phyloP scores from a whole-genome alignment of 2,329 filamentous ascomycete species.

The Pestalotiopsis sp. region DNA sequence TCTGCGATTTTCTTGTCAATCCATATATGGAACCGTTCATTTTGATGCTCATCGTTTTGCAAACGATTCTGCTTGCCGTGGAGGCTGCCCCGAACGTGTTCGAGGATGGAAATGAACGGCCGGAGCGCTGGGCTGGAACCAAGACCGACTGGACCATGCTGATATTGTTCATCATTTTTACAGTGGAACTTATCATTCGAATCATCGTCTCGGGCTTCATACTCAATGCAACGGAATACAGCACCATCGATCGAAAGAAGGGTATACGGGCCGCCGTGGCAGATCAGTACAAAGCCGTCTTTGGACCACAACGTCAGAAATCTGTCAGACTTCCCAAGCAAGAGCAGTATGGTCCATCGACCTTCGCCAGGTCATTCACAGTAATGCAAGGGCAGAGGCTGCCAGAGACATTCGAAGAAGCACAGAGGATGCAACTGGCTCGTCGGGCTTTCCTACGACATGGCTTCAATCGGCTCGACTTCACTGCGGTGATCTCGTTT shows the following conservation, averaged over 20 bases:
- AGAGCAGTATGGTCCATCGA: slow-evolving; percentile 54
- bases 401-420: slow-evolving; percentile 69
- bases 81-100: slow-evolving; percentile 77
- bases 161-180: slow-evolving; percentile 85
- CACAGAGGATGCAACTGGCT: slow-evolving; percentile 83
- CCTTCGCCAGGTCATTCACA: slow-evolving; percentile 77
- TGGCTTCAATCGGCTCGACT: slow-evolving; percentile 94
- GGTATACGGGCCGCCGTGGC: slow-evolving; percentile 74
- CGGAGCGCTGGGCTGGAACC: slow-evolving; percentile 62
- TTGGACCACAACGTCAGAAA: slow-evolving; percentile 77
- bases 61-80: slow-evolving; percentile 84
- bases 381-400: slow-evolving; percentile 66
- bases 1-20: slow-evolving; percentile 67
- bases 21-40: slow-evolving; percentile 86
- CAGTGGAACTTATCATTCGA: slow-evolving; percentile 78
- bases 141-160: slow-evolving; percentile 81
- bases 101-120: slow-evolving; percentile 59
- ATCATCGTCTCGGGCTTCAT: slow-evolving; percentile 93
- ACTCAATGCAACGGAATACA: slow-evolving; percentile 88
- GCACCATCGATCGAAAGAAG: slow-evolving; percentile 78
- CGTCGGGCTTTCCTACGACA: slow-evolving; percentile 91
- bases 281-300: slow-evolving; percentile 76
- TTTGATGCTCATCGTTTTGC: slow-evolving; percentile 82
- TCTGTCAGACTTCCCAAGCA: slow-evolving; percentile 59
- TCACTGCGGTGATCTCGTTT: slow-evolving; percentile 90